Base-by-base conservation (phyloP, 176 grass and related monocot genomes). In the Ampelocalamus luodianensis region DNA sequence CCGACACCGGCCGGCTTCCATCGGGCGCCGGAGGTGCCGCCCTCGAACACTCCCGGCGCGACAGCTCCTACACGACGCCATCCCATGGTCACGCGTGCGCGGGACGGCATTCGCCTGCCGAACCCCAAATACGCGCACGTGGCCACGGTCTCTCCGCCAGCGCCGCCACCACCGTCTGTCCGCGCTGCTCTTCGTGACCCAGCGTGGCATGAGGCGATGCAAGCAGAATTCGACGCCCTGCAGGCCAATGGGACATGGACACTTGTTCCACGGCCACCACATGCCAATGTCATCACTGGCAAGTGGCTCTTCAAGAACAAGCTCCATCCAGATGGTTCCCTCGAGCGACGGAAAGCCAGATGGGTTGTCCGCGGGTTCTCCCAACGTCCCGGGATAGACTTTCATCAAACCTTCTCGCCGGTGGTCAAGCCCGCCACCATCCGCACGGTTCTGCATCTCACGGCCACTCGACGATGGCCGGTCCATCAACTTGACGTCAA, bases 81-180 rank as follows among this genome's bases (percentile, higher is more conserved):
- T 64, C 61, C 49, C 15, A 50, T 50, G 49, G 49, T 50, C 49
- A 50, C 49, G 4, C 49, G 49, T 17, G 49, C 49, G 1, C 48
- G 15, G 49, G 49, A 16, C 1, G 15, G 15, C 15, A 50, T 50
- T 5, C 24, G 1, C 61, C 10, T 29, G 12, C 61, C 61, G 1
- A 29, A 64, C 4, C 24, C 61, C n/a, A 24, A 62, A 1, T 62
- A 27, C 9, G 23, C 59, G 4, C n/a, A 5, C 3, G 59, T 32
- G 0, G 24, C 60, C 4, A 32, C 61, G 0, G 6, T 12, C 1
- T 5, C 61, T 0, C 0, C 0, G 4, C 12, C 0, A 4, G 0
- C 26, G 1, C 26, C 26, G 12, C 61, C 26, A 4, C 61, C 26
- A 1, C 10, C 56, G 3, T 10, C 56, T 3, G 56, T 60, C 9